phyloP scores from a whole-genome alignment of 345 rosid genomes.

The Abelmoschus esculentus region DNA sequence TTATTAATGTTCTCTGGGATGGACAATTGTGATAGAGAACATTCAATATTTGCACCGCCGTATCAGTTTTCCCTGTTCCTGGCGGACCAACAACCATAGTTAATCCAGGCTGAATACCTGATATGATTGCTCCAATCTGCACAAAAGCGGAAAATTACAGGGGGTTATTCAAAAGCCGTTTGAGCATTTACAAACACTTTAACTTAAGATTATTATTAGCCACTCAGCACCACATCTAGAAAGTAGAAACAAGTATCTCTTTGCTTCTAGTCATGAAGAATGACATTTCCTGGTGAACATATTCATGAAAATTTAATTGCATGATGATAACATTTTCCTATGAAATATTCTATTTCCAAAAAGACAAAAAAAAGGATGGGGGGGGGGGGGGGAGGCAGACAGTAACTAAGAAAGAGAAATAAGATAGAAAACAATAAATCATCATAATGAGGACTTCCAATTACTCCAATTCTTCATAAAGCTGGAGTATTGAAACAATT shows the following conservation, averaged over 20 bases:
- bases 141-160: slow-evolving; percentile 9
- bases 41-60: slow-evolving; percentile 93
- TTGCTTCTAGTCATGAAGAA: not conserved
- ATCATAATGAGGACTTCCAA: not conserved
- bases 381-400: not conserved
- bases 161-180: not conserved
- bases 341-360: not conserved
- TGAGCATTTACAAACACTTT: not conserved
- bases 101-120: slow-evolving; percentile 96
- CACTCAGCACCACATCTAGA: not conserved
- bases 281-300: not conserved
- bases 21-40: slow-evolving; percentile 97
- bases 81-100: slow-evolving; percentile 99
- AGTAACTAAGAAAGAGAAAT: not conserved
- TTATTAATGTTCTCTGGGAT: slow-evolving; percentile 91
- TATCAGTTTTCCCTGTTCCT: slow-evolving; percentile 98
- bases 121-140: slow-evolving; percentile 92
- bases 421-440: not conserved
- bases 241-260: not conserved
- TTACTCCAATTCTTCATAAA: not conserved
- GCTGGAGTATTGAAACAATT: not conserved
- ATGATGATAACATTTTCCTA: not conserved
- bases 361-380: too few relatives aligned
- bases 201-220: not conserved
- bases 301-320: not conserved